Evolutionary conservation across 164 flowering plant genomes (phyloP), one percentile per base, ranked within the genome.

Genomic region (Taxillus chinensis): DNA sequence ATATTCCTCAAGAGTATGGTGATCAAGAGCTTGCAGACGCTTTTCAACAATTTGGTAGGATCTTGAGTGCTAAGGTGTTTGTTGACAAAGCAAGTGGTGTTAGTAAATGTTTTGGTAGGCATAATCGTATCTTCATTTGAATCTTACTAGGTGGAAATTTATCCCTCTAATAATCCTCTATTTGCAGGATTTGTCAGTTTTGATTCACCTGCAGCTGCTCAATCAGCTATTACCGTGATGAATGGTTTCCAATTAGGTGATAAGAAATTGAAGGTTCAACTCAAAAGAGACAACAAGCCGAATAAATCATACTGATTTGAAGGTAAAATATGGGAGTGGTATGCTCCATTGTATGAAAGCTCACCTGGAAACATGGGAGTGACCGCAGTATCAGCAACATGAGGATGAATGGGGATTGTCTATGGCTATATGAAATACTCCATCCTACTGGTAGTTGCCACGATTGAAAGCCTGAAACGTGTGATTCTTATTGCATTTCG

Each of bases 1-100:
- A 95, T 70, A 95, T 95, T 68, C 99, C 99, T 72, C 95, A 87
- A 89, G 99, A 95, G 71, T 95, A 80, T 77, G 96, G 93, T 60
- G 97, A 91, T 77, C 80, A 79, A 64, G 97, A 95, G 65, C 96
- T 91, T 70, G 86, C 93, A 56, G 76, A 77, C 66, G 90, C 96
- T 53, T 95, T 95, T 73, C 87, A 83, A 67, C 60, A 75, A 59
- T 95, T 83, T 75, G 99, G 99, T 60, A 81, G 83, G 72, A 85
- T 95, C 57, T 77, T 95, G 75, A 95, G 99, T 68, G 93, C 97
- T 37, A 95, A 91, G 63, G 99, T 95, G n/a, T 95, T 80, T 72
- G 84, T 95, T 15, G 99, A 95, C 78, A 95, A 95, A 77, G 87
- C 85, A 73, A 86, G 96, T 69, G 97, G 99, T 53, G 85, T 77